A percentile compares a stretch with the other conserved stretches of the same genome.
Conservation (phyloP, 75 land plant species). For the Selaginella moellendorffii region DNA sequence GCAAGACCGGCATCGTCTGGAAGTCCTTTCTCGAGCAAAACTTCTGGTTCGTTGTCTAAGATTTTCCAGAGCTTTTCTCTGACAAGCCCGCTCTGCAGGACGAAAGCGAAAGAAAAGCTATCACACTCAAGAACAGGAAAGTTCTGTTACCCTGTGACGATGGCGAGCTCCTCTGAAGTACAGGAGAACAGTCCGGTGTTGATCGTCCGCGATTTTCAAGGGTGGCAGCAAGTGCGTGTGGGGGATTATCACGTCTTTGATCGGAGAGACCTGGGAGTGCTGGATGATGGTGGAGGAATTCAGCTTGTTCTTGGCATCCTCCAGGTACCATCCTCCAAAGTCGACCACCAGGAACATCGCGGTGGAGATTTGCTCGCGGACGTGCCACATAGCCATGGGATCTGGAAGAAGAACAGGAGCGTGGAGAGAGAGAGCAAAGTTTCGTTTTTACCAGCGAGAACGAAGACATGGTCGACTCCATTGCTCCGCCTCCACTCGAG, state of each 20-base stretch:
- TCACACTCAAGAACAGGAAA: neutral
- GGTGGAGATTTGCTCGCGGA: neutral
- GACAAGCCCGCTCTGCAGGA: neutral
- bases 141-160: neutral
- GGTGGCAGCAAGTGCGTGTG: neutral
- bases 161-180: neutral
- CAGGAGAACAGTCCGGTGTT: neutral
- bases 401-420: neutral
- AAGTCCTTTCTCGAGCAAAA: neutral
- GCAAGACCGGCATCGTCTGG: neutral
- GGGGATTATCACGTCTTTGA: neutral
- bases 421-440: neutral
- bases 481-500: neutral
- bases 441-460: neutral
- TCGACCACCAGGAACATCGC: neutral
- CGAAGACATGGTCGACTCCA: neutral
- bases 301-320: neutral
- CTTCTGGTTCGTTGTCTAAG: neutral
- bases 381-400: neutral
- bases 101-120: no score
- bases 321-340: neutral
- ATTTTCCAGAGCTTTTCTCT: neutral
- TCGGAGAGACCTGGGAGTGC: neutral
- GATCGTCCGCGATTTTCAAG: neutral
- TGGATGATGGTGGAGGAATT: neutral